Conservation (phyloP, 2,329 filamentous ascomycete genomes). For the Stagonosporopsis cucurbitacearum region DNA sequence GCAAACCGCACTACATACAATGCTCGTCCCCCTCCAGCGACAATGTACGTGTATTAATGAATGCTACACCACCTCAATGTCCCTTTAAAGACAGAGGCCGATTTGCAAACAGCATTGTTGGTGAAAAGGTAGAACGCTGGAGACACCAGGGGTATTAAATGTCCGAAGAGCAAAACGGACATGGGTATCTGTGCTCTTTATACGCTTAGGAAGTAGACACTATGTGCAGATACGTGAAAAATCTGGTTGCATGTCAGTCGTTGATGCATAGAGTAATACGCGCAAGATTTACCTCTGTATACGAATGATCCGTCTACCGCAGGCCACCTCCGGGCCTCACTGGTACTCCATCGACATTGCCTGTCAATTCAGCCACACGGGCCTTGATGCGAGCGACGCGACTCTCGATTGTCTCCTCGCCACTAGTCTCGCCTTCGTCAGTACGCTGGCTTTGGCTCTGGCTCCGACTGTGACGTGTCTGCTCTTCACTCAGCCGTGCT, state of each 20-base stretch:
- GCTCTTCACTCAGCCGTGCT: constrained; percentile 70
- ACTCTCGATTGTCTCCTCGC: constrained; percentile 96
- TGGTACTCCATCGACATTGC: constrained; percentile 50
- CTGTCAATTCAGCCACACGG: constrained; percentile 90
- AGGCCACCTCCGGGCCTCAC: constrained; percentile 15
- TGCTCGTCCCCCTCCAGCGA: neutral
- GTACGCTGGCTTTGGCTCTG: constrained; percentile 64
- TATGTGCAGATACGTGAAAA: constrained; percentile 16
- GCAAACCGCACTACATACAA: constrained; percentile 10
- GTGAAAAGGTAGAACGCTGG: constrained; percentile 4
- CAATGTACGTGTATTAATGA: constrained; percentile 8
- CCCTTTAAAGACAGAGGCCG: constrained; percentile 13
- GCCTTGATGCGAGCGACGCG: constrained; percentile 98
- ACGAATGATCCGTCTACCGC: constrained; percentile 1
- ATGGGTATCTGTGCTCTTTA: constrained; percentile 36
- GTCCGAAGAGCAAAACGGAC: constrained; percentile 28
- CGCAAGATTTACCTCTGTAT: constrained; percentile 3
- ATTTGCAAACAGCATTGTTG: constrained; percentile 6
- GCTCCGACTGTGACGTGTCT: constrained; percentile 61
- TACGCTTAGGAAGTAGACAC: constrained; percentile 29
- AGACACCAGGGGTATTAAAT: constrained; percentile 36
- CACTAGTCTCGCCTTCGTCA: constrained; percentile 89
- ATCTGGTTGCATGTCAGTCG: neutral
- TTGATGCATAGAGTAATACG: accelerated
- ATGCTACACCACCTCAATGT: constrained; percentile 13